Base-by-base conservation (phyloP, 1,284 basidiomycete genomes). In the Marasmius tenuissimus region DNA sequence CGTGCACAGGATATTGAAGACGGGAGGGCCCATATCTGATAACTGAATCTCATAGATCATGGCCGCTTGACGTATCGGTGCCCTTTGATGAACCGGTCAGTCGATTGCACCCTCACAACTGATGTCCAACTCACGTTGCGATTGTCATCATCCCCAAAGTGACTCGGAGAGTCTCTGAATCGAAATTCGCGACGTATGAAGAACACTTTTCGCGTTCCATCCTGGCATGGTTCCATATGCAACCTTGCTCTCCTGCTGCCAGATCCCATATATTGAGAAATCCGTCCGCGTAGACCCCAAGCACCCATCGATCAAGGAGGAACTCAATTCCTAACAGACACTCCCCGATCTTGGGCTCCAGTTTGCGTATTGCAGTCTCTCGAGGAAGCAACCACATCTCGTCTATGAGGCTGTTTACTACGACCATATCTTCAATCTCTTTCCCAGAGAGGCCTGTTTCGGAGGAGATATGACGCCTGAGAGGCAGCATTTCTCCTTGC, bases 231-330 rank as follows among this genome's bases (percentile, higher is more conserved):
- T 16, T 12, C 18, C 39, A 39, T 39, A 1, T 53, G 22, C 27
- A 27, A 27, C 51, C n/a, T 42, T 27, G 35, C 37, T 22, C 50
- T n/a, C 37, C 27, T 35, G 40, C 45, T 53, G 57, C 45, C 0
- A 73, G 61, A 63, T 80, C 76, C 72, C 76, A 79, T 0, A 81
- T 62, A 54, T 74, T 69, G 1, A 77, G 63, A 3, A 68, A 59
- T 7, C 79, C 79, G 60, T 78, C 74, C 16, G 64, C 66, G 62
- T 78, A 80, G 2, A 77, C 67, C 10, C 73, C 71, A 37, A 81
- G 62, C 22, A 81, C 66, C 78, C 78, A 80, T 60, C 72, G 66
- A 55, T 81, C 79, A n/a, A 74, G 58, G 56, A 77, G 72, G 20
- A 78, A 52, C 53, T 76, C 67, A 38, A 82, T 61, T 18, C 70